Percentiles rank a stretch among this genome's conserved stretches.
Evolutionary conservation across 768 basidiomycete species (phyloP).

Genomic region (Butyriboletus loyo): DNA sequence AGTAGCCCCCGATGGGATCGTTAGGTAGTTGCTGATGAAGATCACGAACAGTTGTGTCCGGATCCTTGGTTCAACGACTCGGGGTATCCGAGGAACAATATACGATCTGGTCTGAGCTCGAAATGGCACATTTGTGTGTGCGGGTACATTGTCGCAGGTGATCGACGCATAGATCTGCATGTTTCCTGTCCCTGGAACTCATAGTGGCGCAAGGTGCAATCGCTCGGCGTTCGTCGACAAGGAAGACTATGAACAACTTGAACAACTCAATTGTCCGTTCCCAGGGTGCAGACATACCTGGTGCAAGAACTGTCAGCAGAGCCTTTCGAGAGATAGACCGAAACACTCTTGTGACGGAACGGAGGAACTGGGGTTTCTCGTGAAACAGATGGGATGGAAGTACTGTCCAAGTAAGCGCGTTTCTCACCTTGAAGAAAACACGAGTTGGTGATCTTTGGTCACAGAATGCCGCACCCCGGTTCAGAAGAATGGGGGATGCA

Average conservation of each 20-base stretch:
- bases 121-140: conserved; percentile 40
- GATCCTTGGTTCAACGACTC: conserved; percentile 35
- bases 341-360: conserved; percentile 57
- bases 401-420: conserved; percentile 50
- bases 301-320: conserved; percentile 59
- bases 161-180: neutral
- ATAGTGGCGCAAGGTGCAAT: conserved; percentile 43
- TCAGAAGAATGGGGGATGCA: conserved; percentile 52
- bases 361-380: conserved; percentile 48
- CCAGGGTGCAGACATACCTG: conserved; percentile 48
- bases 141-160: conserved; percentile 51
- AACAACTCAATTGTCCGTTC: conserved; percentile 48
- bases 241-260: conserved; percentile 39
- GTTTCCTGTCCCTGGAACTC: neutral
- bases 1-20: neutral
- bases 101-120: conserved; percentile 42
- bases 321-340: conserved; percentile 28
- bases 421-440: neutral
- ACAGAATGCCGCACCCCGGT: conserved; percentile 45
- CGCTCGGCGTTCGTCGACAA: conserved; percentile 49
- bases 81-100: conserved; percentile 43
- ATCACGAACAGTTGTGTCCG: conserved; percentile 36
- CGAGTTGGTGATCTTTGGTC: neutral
- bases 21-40: neutral
- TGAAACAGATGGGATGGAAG: conserved; percentile 56